Percentiles rank a stretch among this genome's conserved stretches.
Evolutionary conservation across 2,329 filamentous ascomycete species (phyloP).

Genomic region (Cordyceps pruinosa): DNA sequence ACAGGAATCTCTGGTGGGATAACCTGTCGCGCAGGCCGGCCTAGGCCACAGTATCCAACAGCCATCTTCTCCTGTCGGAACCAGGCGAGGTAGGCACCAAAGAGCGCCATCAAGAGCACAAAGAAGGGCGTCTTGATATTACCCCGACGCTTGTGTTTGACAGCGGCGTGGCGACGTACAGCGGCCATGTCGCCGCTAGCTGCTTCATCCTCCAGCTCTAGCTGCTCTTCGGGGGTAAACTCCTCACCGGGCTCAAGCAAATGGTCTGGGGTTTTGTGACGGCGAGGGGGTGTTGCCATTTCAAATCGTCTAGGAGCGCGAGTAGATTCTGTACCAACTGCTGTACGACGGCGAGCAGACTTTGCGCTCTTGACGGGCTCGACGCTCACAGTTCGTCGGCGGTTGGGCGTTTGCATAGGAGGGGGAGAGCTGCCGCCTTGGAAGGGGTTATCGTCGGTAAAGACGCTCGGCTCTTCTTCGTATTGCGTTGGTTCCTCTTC

Average conservation of each 20-base stretch:
- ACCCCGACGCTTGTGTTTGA: slow-evolving; percentile 30
- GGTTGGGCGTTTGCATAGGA: slow-evolving; percentile 40
- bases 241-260: slow-evolving; percentile 71
- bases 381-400: slow-evolving; percentile 41
- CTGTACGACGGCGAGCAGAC: slow-evolving; percentile 39
- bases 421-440: slow-evolving; percentile 74
- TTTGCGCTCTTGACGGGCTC: slow-evolving; percentile 36
- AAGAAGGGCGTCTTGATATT: slow-evolving; percentile 59
- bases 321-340: slow-evolving; percentile 22
- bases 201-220: slow-evolving; percentile 67
- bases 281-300: slow-evolving; percentile 37
- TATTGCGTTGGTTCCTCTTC: slow-evolving; percentile 31
- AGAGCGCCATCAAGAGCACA: slow-evolving; percentile 62
- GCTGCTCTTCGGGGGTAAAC: slow-evolving; percentile 84
- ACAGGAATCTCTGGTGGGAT: slow-evolving; percentile 46
- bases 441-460: slow-evolving; percentile 88
- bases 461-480: slow-evolving; percentile 54
- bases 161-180: slow-evolving; percentile 35
- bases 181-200: slow-evolving; percentile 43
- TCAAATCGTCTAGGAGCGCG: slow-evolving; percentile 50
- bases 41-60: slow-evolving; percentile 89
- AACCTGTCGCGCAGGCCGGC: slow-evolving; percentile 50
- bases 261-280: slow-evolving; percentile 28
- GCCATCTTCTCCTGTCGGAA: slow-evolving; percentile 95
- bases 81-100: slow-evolving; percentile 69